Evolutionary conservation across 1,139 yeast species (phyloP), one percentile per base, ranked within the genome.

Genomic region (Lodderomyces jiufengensis): DNA sequence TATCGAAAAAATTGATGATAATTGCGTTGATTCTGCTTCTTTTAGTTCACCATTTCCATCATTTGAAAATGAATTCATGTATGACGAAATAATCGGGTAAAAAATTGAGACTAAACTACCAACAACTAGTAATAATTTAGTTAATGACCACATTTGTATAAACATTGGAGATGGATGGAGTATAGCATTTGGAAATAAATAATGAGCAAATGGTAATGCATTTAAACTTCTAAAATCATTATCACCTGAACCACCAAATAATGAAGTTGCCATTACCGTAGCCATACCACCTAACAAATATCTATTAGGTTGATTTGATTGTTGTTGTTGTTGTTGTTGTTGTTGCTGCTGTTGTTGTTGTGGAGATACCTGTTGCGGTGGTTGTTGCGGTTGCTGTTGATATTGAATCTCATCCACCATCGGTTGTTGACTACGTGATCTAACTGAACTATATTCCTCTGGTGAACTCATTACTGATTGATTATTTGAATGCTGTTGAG

Each of bases 241-340:
- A 37, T 55, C 58, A 5, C 60, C 59, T 8, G 59, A 59, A 13
- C 64, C 63, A 18, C 59, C 58, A 36, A 69, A 60, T 37, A 66
- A 52, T 1, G 73, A 63, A 3, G 73, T 63, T 11, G 80, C 81
- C 59, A 74, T 59, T 40, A 76, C 66, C 9, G 75, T 65, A 23
- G 79, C 76, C 69, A 76, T 64, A 27, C 80, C 78, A n/a, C 81
- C 81, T 33, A 76, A 47, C 31, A 76, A 51, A 29, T 65, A 52
- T 48, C 70, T 70, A 42, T 59, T 66, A 16, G 53, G 51, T 36
- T 43, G 41, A 33, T 41, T 24, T 25, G 42, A 46, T 20, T 31
- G 30, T 16, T 35, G 38, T 34, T 32, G 43, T 24, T 36, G 42
- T 22, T 28, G 34, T 27, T 32, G 27, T 27, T 29, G 35, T 24